These are phyloP conservation scores for Podaxis sp. DNA, from an alignment of 768 basidiomycete species.

Conservation along the genomic window DNA sequence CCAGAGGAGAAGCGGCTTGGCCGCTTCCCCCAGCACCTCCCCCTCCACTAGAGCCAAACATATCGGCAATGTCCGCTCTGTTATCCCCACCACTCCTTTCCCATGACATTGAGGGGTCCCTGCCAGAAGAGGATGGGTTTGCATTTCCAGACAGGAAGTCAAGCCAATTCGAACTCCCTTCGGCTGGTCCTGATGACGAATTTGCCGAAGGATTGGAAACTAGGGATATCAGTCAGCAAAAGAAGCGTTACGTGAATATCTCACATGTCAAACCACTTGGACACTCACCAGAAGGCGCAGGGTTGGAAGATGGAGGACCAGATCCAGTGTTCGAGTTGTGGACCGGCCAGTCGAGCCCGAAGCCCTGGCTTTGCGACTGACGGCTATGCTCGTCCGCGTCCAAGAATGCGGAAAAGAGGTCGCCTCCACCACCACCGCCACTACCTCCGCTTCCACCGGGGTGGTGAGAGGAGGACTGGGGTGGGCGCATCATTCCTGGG, in stretches of 20 bases:
- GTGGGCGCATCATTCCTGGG: slow-evolving; percentile 12
- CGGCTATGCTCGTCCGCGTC: slow-evolving; percentile 14
- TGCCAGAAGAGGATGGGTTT: slow-evolving; percentile 6
- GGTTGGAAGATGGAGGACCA: slow-evolving; percentile 4
- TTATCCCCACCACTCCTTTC: slow-evolving; percentile 14
- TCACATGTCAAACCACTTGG: not conserved
- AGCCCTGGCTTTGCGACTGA: slow-evolving; percentile 11
- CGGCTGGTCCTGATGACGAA: slow-evolving; percentile 10
- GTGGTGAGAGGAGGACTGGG: slow-evolving; percentile 9
- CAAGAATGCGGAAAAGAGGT: slow-evolving; percentile 10
- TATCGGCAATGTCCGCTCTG: slow-evolving; percentile 8
- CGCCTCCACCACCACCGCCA: slow-evolving; percentile 6
- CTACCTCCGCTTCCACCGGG: slow-evolving; percentile 2
- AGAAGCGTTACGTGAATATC: not conserved
- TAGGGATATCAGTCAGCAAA: slow-evolving; percentile 1
- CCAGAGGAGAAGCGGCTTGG: slow-evolving; percentile 8
- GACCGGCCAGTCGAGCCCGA: slow-evolving; percentile 13
- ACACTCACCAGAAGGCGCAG: slow-evolving; percentile 7
- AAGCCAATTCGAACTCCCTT: slow-evolving; percentile 13
- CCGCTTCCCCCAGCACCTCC: slow-evolving; percentile 3
- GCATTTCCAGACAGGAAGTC: slow-evolving; percentile 9
- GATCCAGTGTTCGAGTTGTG: slow-evolving; percentile 7
- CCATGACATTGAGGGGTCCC: slow-evolving; percentile 16
- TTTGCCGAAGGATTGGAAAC: slow-evolving; percentile 9
- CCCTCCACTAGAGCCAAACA: slow-evolving; percentile 10